Evolutionary conservation across 2,329 filamentous ascomycete species (phyloP).

Genomic region (Stachybotrys elegans): DNA sequence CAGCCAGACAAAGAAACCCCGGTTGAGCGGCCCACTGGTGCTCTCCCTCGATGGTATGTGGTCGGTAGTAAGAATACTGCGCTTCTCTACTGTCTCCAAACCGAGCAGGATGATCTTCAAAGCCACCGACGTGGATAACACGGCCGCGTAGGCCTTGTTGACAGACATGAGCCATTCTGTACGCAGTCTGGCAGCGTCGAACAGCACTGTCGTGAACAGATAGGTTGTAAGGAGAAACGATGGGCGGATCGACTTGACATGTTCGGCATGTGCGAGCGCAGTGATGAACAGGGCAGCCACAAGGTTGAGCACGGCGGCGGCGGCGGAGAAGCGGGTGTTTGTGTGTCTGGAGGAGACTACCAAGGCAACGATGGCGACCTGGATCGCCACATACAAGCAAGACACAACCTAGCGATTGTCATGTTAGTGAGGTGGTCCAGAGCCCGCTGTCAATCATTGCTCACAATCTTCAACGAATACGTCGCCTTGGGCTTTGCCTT

Average conservation of each 20-base stretch:
- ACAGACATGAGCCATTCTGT: conserved; percentile 25
- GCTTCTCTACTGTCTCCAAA: conserved; percentile 25
- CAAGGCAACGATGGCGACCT: conserved; percentile 19
- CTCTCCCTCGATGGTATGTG: conserved; percentile 41
- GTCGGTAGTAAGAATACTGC: conserved; percentile 29
- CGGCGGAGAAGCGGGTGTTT: conserved; percentile 22
- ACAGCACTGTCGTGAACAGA: conserved; percentile 22
- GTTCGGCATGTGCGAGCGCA: conserved; percentile 22
- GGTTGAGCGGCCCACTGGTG: conserved; percentile 32
- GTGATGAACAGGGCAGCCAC: conserved; percentile 20
- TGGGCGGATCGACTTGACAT: conserved; percentile 26
- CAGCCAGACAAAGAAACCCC: conserved; percentile 27
- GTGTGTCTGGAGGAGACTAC: conserved; percentile 17
- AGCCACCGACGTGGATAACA: conserved; percentile 14
- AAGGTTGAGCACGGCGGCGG: conserved; percentile 21
- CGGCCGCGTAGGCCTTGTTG: conserved; percentile 17
- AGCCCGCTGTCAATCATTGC: too few relatives aligned
- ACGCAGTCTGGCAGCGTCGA: conserved; percentile 25
- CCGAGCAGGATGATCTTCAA: conserved; percentile 19
- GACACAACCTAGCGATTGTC: conserved; percentile 14
- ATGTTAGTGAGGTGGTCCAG: too few relatives aligned
- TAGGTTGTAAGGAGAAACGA: conserved; percentile 24
- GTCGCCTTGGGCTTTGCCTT: conserved; percentile 17
- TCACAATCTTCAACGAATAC: conserved; percentile 22
- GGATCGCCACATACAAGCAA: conserved; percentile 15